Evolutionary conservation across 2,329 filamentous ascomycete genomes (phyloP).

Genomic region (Cyanodermella asteris): DNA sequence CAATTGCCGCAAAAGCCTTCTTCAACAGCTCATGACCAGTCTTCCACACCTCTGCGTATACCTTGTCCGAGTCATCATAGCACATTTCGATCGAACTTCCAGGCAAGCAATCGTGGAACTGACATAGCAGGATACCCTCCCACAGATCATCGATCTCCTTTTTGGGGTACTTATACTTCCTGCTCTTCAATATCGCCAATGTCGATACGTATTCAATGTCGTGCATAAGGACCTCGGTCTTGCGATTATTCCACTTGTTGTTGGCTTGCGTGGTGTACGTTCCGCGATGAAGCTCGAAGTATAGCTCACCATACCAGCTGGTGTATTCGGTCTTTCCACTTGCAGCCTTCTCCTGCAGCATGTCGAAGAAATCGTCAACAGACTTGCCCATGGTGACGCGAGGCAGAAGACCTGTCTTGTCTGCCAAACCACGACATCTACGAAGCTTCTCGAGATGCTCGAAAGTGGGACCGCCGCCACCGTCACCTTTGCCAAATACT

Average conservation of each 20-base stretch:
- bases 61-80: constrained; percentile 81
- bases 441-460: constrained; percentile 87
- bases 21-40: constrained; percentile 51
- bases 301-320: constrained; percentile 95
- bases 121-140: constrained; percentile 76
- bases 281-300: constrained; percentile 90
- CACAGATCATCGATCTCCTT: constrained; percentile 88
- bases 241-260: constrained; percentile 87
- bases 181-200: constrained; percentile 51
- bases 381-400: constrained; percentile 73
- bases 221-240: constrained; percentile 62
- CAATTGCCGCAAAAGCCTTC: constrained; percentile 46
- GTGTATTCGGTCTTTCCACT: constrained; percentile 46
- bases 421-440: constrained; percentile 74
- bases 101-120: constrained; percentile 93
- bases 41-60: constrained; percentile 66
- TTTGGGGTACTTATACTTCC: constrained; percentile 74
- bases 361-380: constrained; percentile 86
- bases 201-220: constrained; percentile 79
- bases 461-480: constrained; percentile 84
- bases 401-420: constrained; percentile 63
- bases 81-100: constrained; percentile 95
- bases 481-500: constrained; percentile 91
- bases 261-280: constrained; percentile 96
- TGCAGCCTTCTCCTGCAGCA: constrained; percentile 60